phyloP scores from a whole-genome alignment of 306 rosid genomes.

The Calophaca sinica region DNA sequence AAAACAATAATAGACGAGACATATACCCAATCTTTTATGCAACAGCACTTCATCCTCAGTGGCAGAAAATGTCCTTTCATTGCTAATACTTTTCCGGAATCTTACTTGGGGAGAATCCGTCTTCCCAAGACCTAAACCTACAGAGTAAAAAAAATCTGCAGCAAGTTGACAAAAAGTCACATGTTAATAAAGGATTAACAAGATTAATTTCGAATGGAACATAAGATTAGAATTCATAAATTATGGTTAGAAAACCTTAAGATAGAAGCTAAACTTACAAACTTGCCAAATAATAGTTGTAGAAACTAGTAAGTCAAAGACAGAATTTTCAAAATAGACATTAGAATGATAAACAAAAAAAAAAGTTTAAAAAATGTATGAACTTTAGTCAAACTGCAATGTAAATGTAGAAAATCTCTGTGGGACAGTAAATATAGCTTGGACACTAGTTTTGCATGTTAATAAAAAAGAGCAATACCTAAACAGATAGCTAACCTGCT shows the following conservation, averaged over 20 bases:
- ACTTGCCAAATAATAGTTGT: conserved; percentile 11
- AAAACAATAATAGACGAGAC: conserved; percentile 36
- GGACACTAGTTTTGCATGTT: conserved; percentile 33
- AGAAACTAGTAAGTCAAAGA: conserved; percentile 26
- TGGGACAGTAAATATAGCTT: conserved; percentile 13
- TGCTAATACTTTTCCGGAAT: conserved; percentile 87
- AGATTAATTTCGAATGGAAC: conserved; percentile 32
- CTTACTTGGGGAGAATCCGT: conserved; percentile 72
- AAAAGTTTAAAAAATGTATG: not conserved
- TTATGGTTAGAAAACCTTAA: conserved; percentile 11
- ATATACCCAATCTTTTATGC: conserved; percentile 65
- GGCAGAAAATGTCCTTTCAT: conserved; percentile 91
- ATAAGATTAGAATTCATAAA: conserved; percentile 10
- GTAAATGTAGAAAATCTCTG: conserved; percentile 30
- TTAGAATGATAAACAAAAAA: not conserved
- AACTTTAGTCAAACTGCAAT: conserved; percentile 36
- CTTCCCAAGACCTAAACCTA: conserved; percentile 90
- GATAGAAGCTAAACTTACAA: conserved; percentile 22
- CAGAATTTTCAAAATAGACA: conserved; percentile 15
- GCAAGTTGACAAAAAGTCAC: conserved; percentile 40
- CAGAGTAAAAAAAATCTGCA: conserved; percentile 88
- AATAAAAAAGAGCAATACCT: conserved; percentile 32
- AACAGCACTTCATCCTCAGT: conserved; percentile 68
- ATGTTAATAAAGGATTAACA: conserved; percentile 29
- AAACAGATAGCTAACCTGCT: conserved; percentile 67